Conservation (phyloP, 2,329 filamentous ascomycete species). For the Diplodia intermedia region DNA sequence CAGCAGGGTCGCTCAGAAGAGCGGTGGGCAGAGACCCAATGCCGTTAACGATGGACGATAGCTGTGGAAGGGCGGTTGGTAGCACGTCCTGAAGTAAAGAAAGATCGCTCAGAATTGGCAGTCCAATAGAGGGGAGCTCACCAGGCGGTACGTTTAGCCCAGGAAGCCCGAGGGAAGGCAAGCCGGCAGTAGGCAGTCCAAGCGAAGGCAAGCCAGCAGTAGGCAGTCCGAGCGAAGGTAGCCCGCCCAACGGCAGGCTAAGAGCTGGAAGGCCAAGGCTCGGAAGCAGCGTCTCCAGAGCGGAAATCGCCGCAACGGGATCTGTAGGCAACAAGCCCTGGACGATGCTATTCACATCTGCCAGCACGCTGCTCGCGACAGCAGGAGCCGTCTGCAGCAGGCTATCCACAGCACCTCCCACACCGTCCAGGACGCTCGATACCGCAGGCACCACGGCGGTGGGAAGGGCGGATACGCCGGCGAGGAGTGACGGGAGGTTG, state of each 20-base stretch:
- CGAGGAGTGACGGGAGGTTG: background rate
- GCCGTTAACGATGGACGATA: slow-evolving; percentile 2
- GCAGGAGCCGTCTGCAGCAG: background rate
- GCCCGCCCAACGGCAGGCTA: background rate
- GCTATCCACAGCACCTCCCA: background rate
- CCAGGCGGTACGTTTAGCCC: background rate
- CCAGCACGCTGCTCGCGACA: background rate
- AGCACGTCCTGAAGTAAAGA: background rate
- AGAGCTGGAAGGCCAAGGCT: background rate
- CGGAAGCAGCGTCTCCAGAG: background rate
- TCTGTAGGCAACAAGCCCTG: slow-evolving; percentile 8
- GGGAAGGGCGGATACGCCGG: background rate
- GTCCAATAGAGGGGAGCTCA: background rate
- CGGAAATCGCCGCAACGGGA: background rate
- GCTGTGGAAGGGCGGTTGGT: background rate
- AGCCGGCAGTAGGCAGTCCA: background rate
- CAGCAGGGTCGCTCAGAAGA: background rate
- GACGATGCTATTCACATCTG: background rate
- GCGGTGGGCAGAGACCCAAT: background rate
- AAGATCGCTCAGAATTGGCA: background rate
- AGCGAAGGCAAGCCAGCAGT: background rate
- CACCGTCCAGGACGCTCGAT: slow-evolving; percentile 6
- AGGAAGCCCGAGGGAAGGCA: background rate
- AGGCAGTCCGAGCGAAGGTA: background rate
- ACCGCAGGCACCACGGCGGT: background rate